Evolutionary conservation across 1,139 yeast species (phyloP), one percentile per base, ranked within the genome.

Genomic region (Scheffersomyces lignicola): DNA sequence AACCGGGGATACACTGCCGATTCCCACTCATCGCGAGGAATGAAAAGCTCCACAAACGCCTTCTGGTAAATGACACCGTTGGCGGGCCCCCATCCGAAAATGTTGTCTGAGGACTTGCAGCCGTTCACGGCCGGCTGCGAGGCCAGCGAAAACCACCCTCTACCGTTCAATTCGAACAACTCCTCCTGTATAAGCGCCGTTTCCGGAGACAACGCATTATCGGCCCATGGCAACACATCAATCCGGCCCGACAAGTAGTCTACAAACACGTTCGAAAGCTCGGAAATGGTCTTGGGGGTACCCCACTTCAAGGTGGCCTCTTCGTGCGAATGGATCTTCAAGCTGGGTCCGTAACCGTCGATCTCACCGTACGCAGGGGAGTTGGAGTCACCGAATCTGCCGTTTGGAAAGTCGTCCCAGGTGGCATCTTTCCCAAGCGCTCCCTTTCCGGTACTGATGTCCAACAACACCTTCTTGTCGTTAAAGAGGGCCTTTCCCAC

Each of bases 341-440:
- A 73, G 5, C 86, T 79, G 1, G 97, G 96, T 2, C 98, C 97
- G 59, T 92, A 92, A 22, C 97, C 98, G 56, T 90, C 97, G 52
- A 90, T 86, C 60, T 90, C 97, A 64, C 98, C 98, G 61, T 85
- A 92, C 0, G 98, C 92, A 5, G 98, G 98, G 22, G 97, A 89
- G 48, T 95, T 74, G 0, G 97, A 88, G 61, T 94, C 97, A 61
- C 98, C 97, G 59, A 89, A 92, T 63, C 98, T 78, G 52, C 98
- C 98, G 56, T 92, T 92, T 12, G 97, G 95, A 60, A 88, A 92
- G 53, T 92, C 98, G 66, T 92, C 98, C 98, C 98, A 92, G 3
- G 94, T 87, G 7, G 96, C 97, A 58, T 87, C 95, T 46, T 90
- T 80, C 17, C 96, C 96, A 29, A 87, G 57, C 2, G 85, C 78